Conservation (phyloP, 768 basidiomycete genomes). For the Cystofilobasidium macerans region DNA sequence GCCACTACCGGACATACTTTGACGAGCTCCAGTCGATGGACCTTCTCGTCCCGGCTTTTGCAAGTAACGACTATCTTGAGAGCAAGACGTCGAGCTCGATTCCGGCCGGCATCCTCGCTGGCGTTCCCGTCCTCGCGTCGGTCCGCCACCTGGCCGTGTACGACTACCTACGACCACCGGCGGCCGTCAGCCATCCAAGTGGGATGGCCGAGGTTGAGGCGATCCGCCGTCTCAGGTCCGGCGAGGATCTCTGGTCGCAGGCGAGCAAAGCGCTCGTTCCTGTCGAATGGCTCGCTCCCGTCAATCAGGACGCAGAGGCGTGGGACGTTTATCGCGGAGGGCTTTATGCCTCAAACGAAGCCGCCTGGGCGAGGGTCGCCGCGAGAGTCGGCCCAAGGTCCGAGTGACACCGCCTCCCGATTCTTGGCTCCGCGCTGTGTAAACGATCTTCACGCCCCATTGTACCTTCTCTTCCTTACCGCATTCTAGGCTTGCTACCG, state of each 20-base stretch:
- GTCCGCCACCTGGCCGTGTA: neutral
- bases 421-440: too few relatives aligned
- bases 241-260: neutral
- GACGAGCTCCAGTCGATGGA: constrained; percentile 2
- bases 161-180: neutral
- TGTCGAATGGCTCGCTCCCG: neutral
- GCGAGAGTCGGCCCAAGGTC: too few relatives aligned
- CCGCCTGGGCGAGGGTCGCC: neutral
- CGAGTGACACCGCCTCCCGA: too few relatives aligned
- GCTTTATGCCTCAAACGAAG: neutral
- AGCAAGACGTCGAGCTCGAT: neutral
- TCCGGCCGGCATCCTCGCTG: constrained; percentile 1
- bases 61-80: neutral
- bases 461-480: too few relatives aligned
- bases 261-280: neutral
- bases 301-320: neutral
- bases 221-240: neutral
- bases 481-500: too few relatives aligned
- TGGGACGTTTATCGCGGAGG: neutral
- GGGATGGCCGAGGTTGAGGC: neutral
- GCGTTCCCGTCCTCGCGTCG: neutral
- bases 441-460: too few relatives aligned
- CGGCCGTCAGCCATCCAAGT: neutral
- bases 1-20: constrained; percentile 2
- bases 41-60: neutral